Evolutionary conservation across 106 monocot genomes (phyloP).

Genomic region (Dendrobium chrysotoxum): DNA sequence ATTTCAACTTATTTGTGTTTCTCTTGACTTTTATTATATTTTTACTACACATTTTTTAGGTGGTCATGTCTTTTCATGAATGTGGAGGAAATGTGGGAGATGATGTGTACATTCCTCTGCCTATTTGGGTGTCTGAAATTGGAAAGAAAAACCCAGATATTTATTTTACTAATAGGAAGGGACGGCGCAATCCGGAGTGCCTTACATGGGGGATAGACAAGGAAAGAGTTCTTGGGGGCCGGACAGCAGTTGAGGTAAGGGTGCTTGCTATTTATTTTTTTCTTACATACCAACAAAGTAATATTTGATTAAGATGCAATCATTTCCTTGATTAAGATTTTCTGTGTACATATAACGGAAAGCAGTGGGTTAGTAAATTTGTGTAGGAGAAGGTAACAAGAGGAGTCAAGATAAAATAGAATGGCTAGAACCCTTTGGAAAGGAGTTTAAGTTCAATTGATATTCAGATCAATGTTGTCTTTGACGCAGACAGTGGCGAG

Average conservation of each 20-base stretch:
- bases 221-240: constrained; percentile 79
- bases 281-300: neutral
- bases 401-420: neutral
- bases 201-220: constrained; percentile 93
- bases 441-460: neutral
- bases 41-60: constrained; percentile 25
- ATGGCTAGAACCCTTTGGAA: neutral
- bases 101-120: constrained; percentile 74
- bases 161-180: constrained; percentile 78
- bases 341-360: neutral
- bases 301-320: neutral
- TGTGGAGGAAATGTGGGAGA: constrained; percentile 94
- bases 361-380: neutral
- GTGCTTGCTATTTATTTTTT: constrained; percentile 5
- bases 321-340: neutral
- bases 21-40: neutral
- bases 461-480: neutral
- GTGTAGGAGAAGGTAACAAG: neutral
- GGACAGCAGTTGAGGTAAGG: constrained; percentile 88
- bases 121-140: constrained; percentile 78
- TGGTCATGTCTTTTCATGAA: constrained; percentile 99
- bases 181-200: constrained; percentile 64
- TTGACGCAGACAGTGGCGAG: neutral
- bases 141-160: constrained; percentile 85
- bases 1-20: neutral